phyloP scores from a whole-genome alignment of 495 filamentous ascomycete genomes.

The Echria macrotheca region DNA sequence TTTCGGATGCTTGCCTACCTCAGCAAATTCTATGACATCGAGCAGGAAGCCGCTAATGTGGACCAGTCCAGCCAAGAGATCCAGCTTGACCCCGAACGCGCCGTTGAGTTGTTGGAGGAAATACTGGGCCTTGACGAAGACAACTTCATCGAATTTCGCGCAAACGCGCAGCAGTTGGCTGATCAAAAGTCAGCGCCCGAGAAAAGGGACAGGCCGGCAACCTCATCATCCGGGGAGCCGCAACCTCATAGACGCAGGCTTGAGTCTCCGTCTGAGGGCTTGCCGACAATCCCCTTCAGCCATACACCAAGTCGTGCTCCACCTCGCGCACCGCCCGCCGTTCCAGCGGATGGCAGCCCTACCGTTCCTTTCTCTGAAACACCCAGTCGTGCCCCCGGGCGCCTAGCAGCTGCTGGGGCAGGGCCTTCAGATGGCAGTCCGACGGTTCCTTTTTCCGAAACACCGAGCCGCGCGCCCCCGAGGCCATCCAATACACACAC shows the following conservation, averaged over 20 bases:
- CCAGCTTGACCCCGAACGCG: background rate
- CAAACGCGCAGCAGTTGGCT: background rate
- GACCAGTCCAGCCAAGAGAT: background rate
- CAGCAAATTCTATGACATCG: background rate
- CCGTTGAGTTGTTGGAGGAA: background rate
- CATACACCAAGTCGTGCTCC: too few relatives aligned
- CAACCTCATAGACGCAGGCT: background rate
- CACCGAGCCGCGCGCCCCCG: too few relatives aligned
- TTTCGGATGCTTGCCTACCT: background rate
- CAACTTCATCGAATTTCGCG: background rate
- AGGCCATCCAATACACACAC: too few relatives aligned
- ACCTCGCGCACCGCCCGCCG: too few relatives aligned
- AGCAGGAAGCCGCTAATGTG: background rate
- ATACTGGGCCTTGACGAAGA: background rate
- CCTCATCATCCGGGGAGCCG: background rate
- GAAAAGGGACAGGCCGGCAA: background rate
- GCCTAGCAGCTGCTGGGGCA: too few relatives aligned
- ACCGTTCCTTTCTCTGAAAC: too few relatives aligned
- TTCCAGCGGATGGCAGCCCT: too few relatives aligned
- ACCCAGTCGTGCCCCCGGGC: too few relatives aligned
- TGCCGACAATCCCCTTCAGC: too few relatives aligned
- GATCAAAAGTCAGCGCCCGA: background rate
- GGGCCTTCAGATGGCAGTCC: too few relatives aligned
- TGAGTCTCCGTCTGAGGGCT: too few relatives aligned
- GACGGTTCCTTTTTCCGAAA: too few relatives aligned